Evolutionary conservation across 192 early-diverging fungal species (phyloP).

Genomic region (Coemansia sp.): DNA sequence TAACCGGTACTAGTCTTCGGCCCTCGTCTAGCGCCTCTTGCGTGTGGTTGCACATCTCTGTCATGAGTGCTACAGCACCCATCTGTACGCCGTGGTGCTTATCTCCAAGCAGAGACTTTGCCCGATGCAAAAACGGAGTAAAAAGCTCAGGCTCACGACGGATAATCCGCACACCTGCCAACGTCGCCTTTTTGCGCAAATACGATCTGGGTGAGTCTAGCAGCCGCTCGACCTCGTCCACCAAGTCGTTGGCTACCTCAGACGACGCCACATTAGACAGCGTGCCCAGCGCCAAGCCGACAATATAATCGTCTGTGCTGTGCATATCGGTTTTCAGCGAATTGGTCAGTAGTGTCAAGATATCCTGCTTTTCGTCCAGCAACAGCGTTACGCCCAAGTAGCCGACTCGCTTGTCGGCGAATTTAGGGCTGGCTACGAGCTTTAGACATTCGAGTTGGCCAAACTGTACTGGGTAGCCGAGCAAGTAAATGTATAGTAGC

Average conservation of each 20-base stretch:
- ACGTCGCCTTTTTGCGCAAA: conserved; percentile 97
- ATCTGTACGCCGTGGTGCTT: conserved; percentile 96
- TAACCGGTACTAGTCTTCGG: conserved; percentile 79
- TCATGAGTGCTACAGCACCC: conserved; percentile 86
- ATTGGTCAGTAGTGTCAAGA: conserved; percentile 97
- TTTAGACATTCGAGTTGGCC: conserved; percentile 99
- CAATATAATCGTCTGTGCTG: conserved; percentile 93
- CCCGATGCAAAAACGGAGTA: conserved; percentile 79
- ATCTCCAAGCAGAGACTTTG: conserved; percentile 81
- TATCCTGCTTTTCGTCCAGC: conserved; percentile 97
- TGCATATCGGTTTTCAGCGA: conserved; percentile 97
- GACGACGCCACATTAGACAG: conserved; percentile 96
- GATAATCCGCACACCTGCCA: conserved; percentile 90
- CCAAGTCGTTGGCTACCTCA: conserved; percentile 95
- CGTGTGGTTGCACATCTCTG: conserved; percentile 83
- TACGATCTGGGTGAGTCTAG: conserved; percentile 91
- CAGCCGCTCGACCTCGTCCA: conserved; percentile 91
- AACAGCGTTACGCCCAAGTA: conserved; percentile 98
- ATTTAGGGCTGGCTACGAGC: conserved; percentile 89
- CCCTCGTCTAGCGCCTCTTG: conserved; percentile 71
- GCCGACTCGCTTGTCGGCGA: conserved; percentile 97
- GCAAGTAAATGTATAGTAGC: conserved; percentile 97
- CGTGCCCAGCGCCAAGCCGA: conserved; percentile 96
- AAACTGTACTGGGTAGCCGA: conserved; percentile 98
- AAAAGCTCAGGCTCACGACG: conserved; percentile 91